Evolutionary conservation across 352 stramenopile genomes (phyloP).

Genomic region (Pythium dissotocum): DNA sequence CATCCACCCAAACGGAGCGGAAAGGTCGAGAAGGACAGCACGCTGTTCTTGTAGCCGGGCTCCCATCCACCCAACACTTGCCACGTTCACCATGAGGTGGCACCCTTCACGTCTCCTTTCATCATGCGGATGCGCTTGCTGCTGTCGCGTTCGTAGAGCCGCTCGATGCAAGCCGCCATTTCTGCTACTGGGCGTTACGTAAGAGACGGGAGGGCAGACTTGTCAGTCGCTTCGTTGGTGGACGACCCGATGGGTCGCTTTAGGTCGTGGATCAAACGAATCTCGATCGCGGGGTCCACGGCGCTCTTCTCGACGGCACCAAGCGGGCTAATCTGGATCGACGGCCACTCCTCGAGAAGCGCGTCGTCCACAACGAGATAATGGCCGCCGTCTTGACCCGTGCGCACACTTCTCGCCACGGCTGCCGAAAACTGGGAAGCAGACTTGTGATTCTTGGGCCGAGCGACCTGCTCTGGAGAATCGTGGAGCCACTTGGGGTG

Average conservation of each 20-base stretch:
- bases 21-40: not conserved
- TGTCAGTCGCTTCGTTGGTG: conserved; percentile 6
- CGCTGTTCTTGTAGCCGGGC: not conserved
- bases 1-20: conserved; percentile 17
- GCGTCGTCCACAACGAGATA: conserved; percentile 14
- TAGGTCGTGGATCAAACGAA: conserved; percentile 18
- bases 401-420: conserved; percentile 7
- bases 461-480: not conserved
- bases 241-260: not conserved
- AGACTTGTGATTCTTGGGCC: conserved; percentile 9
- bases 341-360: not conserved
- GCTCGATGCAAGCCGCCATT: conserved; percentile 2
- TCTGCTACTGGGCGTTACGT: not conserved
- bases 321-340: conserved; percentile 14
- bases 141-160: not conserved
- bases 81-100: not conserved
- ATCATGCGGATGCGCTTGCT: not conserved
- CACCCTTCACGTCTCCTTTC: conserved; percentile 12
- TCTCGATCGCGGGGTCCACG: not conserved
- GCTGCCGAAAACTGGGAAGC: not conserved
- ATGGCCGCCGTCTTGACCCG: conserved; percentile 18
- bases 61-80: not conserved
- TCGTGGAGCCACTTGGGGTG: not conserved
- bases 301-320: conserved; percentile 9
- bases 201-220: not conserved